A percentile compares a stretch with the other conserved stretches of the same genome.
Conservation (phyloP, 352 stramenopile genomes). For the Phytopythium montanum region DNA sequence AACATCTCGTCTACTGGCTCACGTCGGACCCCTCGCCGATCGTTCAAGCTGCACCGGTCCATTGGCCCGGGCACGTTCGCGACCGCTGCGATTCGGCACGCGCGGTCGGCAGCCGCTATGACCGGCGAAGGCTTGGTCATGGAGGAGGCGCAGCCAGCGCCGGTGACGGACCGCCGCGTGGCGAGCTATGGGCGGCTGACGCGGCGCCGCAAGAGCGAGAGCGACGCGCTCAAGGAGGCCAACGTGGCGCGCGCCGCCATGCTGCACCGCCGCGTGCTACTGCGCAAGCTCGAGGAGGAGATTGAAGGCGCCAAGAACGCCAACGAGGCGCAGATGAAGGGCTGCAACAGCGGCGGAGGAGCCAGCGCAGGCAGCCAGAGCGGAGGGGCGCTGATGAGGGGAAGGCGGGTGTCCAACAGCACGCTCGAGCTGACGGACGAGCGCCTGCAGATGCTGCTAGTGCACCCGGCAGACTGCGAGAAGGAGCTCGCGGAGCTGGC, state of each 20-base stretch:
- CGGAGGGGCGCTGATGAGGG: too few species aligned
- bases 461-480: conserved; percentile 55
- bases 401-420: not conserved
- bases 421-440: conserved; percentile 38
- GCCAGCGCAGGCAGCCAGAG: too few species aligned
- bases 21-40: not conserved
- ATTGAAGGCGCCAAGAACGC: conserved; percentile 69
- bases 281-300: conserved; percentile 70
- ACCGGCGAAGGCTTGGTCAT: too few species aligned
- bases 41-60: not conserved
- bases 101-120: not conserved
- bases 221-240: conserved; percentile 50
- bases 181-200: conserved; percentile 20
- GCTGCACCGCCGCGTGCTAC: conserved; percentile 52
- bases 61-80: not conserved
- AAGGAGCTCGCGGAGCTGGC: conserved; percentile 52
- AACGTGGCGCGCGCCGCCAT: conserved; percentile 56
- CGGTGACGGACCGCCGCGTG: not conserved
- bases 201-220: conserved; percentile 64
- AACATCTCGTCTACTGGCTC: too few species aligned
- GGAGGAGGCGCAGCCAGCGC: too few species aligned
- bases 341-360: too few species aligned
- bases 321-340: conserved; percentile 25
- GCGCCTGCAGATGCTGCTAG: conserved; percentile 46
- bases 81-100: not conserved